Percentiles rank a stretch among this genome's conserved stretches.
These are phyloP conservation scores for Erodium chrysanthum DNA, from an alignment of 441 rosid species.

Conservation along the genomic window DNA sequence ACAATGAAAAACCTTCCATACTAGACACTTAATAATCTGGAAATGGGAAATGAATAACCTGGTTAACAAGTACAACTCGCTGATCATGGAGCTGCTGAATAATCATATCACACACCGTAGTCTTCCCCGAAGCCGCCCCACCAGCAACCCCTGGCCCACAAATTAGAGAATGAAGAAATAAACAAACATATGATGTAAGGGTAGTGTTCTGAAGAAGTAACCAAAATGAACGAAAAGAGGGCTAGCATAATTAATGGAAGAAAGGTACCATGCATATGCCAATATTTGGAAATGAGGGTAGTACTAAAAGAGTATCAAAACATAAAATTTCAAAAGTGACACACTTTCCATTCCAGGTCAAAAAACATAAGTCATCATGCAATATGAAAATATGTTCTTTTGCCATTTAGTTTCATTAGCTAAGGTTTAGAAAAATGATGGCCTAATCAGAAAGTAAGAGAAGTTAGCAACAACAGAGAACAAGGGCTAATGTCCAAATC, in stretches of 20 bases:
- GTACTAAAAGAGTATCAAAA: neutral
- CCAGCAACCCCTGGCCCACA: slow-evolving; percentile 78
- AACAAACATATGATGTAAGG: slow-evolving; percentile 1
- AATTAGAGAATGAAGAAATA: slow-evolving; percentile 9
- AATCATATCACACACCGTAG: slow-evolving; percentile 96
- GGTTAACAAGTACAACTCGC: slow-evolving; percentile 89
- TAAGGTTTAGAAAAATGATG: neutral
- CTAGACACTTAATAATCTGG: neutral
- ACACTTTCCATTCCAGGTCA: neutral
- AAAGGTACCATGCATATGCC: neutral
- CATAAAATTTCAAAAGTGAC: neutral
- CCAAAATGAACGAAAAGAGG: neutral
- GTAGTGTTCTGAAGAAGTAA: neutral
- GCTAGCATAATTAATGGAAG: neutral
- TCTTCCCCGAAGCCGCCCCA: slow-evolving; percentile 98
- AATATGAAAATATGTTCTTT: neutral
- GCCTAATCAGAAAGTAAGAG: neutral
- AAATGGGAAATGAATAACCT: slow-evolving; percentile 36
- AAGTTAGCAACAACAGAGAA: neutral
- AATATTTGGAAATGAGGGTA: neutral
- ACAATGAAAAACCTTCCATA: slow-evolving; percentile 6
- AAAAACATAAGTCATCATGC: neutral
- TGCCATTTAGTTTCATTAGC: neutral
- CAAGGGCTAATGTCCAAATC: neutral
- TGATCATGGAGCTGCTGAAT: slow-evolving; percentile 99